Base-by-base conservation (phyloP, 2,329 filamentous ascomycete species). In the Dactylellina parvicollis region DNA sequence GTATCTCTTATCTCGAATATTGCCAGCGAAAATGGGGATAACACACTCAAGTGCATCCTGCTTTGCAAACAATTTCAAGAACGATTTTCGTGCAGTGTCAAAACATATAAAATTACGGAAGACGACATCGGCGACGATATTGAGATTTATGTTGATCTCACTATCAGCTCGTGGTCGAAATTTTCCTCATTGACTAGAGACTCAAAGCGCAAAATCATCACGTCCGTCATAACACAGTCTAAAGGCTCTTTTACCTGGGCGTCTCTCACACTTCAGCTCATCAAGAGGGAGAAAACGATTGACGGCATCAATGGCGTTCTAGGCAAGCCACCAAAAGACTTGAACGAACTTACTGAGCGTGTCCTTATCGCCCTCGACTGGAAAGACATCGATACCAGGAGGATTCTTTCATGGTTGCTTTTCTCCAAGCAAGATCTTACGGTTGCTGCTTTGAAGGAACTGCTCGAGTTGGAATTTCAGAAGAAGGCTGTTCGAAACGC, bases 241-340 rank as follows among this genome's bases (percentile, higher is more conserved):
- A 47, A 52, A 22, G 59, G 59, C 16, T 62, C 46, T n/a, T 62
- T 62, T 18, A 62, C 59, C 9, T 62, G 59, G 59, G 59, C 59
- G 4, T 52, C 59, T 5, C 30, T 62, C 14, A 62, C 59, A 20
- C 59, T 62, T 2, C 59, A 62, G 36, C 59, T 62, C n/a, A 62
- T 62, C 14, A 62, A 54, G 30, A 62, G 59, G 34, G 59, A 62
- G 24, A 62, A 62, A 22, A 62, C 59, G 18, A 24, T 62, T 42
- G 59, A 62, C 14, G 59, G 59, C 4, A 62, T 62, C 20, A 40
- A 62, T 22, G 46, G 20, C 16, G 46, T 62, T 32, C 46, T 62
- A 12, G 34, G 22, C 1, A 62, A 62, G 34, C 59, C 59, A 2
- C 20, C 46, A 14, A 62, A 54, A 44, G 46, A 62, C 18, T 24